These are phyloP conservation scores for Ensete ventricosum DNA, from an alignment of 176 grass and related monocot genomes.

Conservation along the genomic window DNA sequence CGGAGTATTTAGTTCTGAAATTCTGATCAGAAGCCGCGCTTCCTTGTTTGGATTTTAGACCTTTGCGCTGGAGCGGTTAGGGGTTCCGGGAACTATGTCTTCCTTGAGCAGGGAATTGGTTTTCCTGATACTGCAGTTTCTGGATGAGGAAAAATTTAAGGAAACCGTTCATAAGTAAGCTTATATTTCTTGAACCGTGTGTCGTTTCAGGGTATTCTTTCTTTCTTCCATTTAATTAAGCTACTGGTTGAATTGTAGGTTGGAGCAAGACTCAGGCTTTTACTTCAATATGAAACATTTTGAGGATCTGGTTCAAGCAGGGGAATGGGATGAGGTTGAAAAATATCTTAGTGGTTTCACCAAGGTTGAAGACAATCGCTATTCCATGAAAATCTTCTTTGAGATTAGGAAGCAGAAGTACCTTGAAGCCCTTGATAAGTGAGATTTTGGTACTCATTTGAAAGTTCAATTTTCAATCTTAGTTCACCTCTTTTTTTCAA, in stretches of 20 bases:
- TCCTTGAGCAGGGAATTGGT: slow-evolving; percentile 29
- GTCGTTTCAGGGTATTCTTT: not conserved
- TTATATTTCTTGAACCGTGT: no score
- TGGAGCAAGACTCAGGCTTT: slow-evolving; percentile 97
- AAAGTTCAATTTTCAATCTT: slow-evolving; percentile 14
- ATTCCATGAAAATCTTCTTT: slow-evolving; percentile 99
- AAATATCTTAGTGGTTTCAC: slow-evolving; percentile 96
- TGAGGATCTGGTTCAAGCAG: slow-evolving; percentile 86
- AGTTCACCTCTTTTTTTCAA: not conserved
- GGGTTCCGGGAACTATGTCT: slow-evolving; percentile 26
- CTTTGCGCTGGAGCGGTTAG: slow-evolving; percentile 21
- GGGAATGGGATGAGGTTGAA: slow-evolving; percentile 99
- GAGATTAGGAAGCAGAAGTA: slow-evolving; percentile 99
- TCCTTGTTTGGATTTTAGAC: not conserved
- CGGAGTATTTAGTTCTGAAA: no score
- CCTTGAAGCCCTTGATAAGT: slow-evolving; percentile 97
- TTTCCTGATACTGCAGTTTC: slow-evolving; percentile 29
- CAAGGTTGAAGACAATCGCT: slow-evolving; percentile 98
- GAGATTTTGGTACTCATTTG: slow-evolving; percentile 7
- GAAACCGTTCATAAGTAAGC: slow-evolving; percentile 25
- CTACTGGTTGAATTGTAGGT: slow-evolving; percentile 28
- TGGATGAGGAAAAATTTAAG: slow-evolving; percentile 29
- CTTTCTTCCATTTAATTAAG: not conserved
- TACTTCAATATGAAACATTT: slow-evolving; percentile 99
- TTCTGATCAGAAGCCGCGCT: not conserved